A percentile compares a stretch with the other conserved stretches of the same genome.
These are phyloP conservation scores for Penicillium crystallinum DNA, from an alignment of 495 filamentous ascomycete genomes.

Conservation along the genomic window DNA sequence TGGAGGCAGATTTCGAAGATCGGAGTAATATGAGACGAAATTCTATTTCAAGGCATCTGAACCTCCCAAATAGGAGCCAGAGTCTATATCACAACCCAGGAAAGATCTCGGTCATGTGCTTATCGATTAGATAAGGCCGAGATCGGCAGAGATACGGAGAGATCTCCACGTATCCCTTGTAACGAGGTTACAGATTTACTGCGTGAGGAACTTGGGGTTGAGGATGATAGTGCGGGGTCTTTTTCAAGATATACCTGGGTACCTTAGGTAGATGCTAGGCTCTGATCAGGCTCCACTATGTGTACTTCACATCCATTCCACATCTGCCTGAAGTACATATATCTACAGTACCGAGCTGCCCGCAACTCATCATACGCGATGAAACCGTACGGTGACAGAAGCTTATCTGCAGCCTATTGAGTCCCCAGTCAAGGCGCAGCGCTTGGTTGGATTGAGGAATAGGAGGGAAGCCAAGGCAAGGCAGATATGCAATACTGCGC, in stretches of 20 bases:
- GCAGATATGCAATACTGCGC: slow-evolving; percentile 2
- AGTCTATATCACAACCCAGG: background rate
- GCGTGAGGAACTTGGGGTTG: background rate
- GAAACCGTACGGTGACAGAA: slow-evolving; percentile 1
- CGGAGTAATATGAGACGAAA: background rate
- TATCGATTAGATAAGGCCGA: slow-evolving; percentile 27
- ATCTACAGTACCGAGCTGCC: background rate
- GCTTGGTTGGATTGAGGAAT: background rate
- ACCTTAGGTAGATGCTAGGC: too few relatives aligned
- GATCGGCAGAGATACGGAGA: slow-evolving; percentile 8
- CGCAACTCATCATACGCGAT: background rate
- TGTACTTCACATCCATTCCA: background rate
- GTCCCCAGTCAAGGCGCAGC: background rate
- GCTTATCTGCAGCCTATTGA: slow-evolving; percentile 12
- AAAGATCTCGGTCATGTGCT: slow-evolving; percentile 8
- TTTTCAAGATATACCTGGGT: too few relatives aligned
- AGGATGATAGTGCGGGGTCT: too few relatives aligned
- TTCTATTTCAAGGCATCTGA: background rate
- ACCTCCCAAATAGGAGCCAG: background rate
- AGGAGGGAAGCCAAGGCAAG: background rate
- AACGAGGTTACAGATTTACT: too few relatives aligned
- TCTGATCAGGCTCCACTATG: background rate
- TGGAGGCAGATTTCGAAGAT: background rate
- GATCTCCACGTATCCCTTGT: background rate
- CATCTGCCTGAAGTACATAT: background rate